These are phyloP conservation scores for Podospora sp. DNA, from an alignment of 495 filamentous ascomycete species.

Conservation along the genomic window DNA sequence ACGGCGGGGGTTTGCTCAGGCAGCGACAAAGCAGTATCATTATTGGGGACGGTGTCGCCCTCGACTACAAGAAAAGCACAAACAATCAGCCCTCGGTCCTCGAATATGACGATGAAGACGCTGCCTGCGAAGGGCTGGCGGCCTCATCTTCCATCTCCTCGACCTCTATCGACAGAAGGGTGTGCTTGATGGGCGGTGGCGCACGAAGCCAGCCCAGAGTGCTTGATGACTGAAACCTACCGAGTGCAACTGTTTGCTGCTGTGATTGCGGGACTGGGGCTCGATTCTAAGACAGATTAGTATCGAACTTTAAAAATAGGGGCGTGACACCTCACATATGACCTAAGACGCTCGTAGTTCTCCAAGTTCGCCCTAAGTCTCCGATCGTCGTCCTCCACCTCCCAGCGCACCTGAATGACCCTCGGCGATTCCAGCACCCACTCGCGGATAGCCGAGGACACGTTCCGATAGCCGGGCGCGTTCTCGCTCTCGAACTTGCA, in stretches of 20 bases:
- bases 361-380: constrained; percentile 45
- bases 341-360: constrained; percentile 44
- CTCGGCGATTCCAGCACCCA: constrained; percentile 65
- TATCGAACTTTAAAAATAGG: not conserved
- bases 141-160: constrained; percentile 21
- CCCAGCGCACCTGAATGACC: constrained; percentile 64
- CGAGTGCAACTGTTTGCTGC: constrained; percentile 26
- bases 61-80: constrained; percentile 39
- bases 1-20: constrained; percentile 9
- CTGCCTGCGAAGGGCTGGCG: not conserved
- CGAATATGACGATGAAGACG: not conserved
- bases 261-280: constrained; percentile 15
- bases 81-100: constrained; percentile 38
- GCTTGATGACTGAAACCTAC: constrained; percentile 26
- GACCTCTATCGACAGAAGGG: constrained; percentile 16
- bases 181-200: not conserved
- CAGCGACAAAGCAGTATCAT: constrained; percentile 40
- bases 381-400: constrained; percentile 61
- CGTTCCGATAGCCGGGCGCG: constrained; percentile 72
- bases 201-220: constrained; percentile 12
- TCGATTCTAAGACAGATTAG: constrained; percentile 18
- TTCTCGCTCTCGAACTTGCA: constrained; percentile 77
- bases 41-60: constrained; percentile 27
- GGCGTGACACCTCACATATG: constrained; percentile 39
- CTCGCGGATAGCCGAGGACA: constrained; percentile 70